A percentile compares a stretch with the other conserved stretches of the same genome.
Evolutionary conservation across 2,329 filamentous ascomycete genomes (phyloP).

Genomic region (Ustilaginoidea virens): DNA sequence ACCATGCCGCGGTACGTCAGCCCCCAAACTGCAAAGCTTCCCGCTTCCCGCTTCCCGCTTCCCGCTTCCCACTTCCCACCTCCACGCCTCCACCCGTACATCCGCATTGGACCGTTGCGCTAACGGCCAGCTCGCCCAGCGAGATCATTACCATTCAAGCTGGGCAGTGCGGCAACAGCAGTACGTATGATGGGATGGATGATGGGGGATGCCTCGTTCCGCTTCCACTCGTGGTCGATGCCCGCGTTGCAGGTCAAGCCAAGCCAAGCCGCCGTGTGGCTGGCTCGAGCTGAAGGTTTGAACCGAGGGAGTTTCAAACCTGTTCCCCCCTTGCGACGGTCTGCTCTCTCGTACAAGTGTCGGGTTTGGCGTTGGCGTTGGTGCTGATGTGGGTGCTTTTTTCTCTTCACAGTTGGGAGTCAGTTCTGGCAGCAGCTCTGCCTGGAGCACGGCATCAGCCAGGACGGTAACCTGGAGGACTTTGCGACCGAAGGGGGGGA

Average conservation of each 20-base stretch:
- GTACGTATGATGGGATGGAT: slow-evolving; percentile 57
- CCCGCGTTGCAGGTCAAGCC: too few species aligned
- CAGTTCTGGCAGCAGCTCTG: slow-evolving; percentile 99
- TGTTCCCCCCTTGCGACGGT: too few species aligned
- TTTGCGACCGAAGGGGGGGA: slow-evolving; percentile 96
- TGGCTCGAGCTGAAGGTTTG: too few species aligned
- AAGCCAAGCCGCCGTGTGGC: too few species aligned
- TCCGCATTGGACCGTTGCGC: background rate
- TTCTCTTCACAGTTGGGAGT: slow-evolving; percentile 55
- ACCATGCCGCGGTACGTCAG: slow-evolving; percentile 14
- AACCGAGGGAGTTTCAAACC: too few species aligned
- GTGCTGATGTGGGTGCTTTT: slow-evolving; percentile 6
- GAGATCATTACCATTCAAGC: slow-evolving; percentile 99
- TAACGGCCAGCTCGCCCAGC: slow-evolving; percentile 43
- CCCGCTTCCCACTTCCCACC: too few species aligned
- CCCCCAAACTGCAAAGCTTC: too few species aligned
- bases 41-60: too few species aligned
- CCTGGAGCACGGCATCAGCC: slow-evolving; percentile 93
- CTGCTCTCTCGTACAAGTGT: too few species aligned
- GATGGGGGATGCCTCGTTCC: background rate
- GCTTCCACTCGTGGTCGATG: too few species aligned
- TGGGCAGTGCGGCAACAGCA: slow-evolving; percentile 98
- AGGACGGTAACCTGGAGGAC: slow-evolving; percentile 92
- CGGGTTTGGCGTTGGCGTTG: too few species aligned
- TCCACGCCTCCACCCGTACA: too few species aligned